Percentiles rank a stretch among this genome's conserved stretches.
phyloP scores from a whole-genome alignment of 805 yeast species.

The Pichia nakasei region DNA sequence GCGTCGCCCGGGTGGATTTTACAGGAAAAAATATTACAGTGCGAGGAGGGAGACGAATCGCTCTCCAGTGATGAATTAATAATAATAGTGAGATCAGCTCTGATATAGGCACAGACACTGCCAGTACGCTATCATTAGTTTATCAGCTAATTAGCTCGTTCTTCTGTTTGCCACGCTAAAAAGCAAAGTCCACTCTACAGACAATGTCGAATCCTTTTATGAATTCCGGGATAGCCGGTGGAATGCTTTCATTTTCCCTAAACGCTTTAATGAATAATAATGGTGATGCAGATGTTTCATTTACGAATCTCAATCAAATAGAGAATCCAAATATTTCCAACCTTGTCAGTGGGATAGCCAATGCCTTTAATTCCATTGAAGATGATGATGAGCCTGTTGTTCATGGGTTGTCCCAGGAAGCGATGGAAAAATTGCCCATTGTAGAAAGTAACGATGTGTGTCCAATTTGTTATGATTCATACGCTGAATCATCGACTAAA shows the following conservation, averaged over 20 bases:
- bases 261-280: neutral
- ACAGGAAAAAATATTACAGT: no score
- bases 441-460: slow-evolving; percentile 17
- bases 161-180: no score
- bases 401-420: neutral
- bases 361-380: neutral
- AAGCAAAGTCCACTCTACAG: no score
- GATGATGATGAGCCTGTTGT: slow-evolving; percentile 14
- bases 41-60: no score
- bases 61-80: no score
- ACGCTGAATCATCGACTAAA: neutral
- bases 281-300: neutral
- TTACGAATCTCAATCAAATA: neutral
- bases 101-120: no score
- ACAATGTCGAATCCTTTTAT: neutral
- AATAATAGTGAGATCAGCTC: no score
- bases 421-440: neutral
- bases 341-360: neutral
- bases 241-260: neutral
- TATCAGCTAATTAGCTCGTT: no score
- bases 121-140: no score
- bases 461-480: slow-evolving; percentile 35
- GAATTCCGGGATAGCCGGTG: neutral
- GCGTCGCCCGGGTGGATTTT: no score
- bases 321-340: neutral